Evolutionary conservation across 345 rosid genomes (phyloP), one percentile per base, ranked within the genome.

Genomic region (Eucalyptus viminalis): DNA sequence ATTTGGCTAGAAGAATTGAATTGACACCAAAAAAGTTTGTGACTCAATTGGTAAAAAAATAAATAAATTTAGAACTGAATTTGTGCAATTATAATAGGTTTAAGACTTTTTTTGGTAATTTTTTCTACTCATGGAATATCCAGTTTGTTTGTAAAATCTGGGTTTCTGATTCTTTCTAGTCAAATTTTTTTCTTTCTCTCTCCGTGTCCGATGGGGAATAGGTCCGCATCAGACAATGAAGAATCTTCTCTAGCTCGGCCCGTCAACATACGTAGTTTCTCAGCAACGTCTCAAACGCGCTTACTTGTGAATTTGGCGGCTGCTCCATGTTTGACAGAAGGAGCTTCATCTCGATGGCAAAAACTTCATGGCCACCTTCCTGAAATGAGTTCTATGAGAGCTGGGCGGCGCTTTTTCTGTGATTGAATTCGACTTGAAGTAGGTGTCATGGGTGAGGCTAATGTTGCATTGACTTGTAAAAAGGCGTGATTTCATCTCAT

Each of bases 1-100:
- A 51, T 51, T 51, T 51, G 8, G 22, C 9, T 0, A 1, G 0
- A 51, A 51, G 2, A 2, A 51, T 1, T 17, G 8, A 51, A 51
- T 51, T 16, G 0, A 17, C 4, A 51, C 2, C 7, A 51, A 7
- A 51, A 51, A 51, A 49, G 6, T 13, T 49, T 49, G 4, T 50
- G 54, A 51, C 54, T 51, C 4, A 51, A 51, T 51, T 51, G 9
- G 8, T 51, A 51, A 51, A 17, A 17, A 49, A 16, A 49, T 12
- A 51, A 51, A 17, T 6, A 51, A 51, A 8, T 7, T 17, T 51
- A 7, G 4, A 6, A 17, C 0, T 7, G 9, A 51, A 51, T 51
- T 1, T 1, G 9, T 51, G 9, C 22, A 51, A 51, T 51, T 51
- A 51, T 3, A 51, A 7, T 16, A 51, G 4, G 1, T 17, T 51